A percentile compares a stretch with the other conserved stretches of the same genome.
Conservation (phyloP, 1,139 yeast genomes). For the Scheffersomyces parashehatae region DNA sequence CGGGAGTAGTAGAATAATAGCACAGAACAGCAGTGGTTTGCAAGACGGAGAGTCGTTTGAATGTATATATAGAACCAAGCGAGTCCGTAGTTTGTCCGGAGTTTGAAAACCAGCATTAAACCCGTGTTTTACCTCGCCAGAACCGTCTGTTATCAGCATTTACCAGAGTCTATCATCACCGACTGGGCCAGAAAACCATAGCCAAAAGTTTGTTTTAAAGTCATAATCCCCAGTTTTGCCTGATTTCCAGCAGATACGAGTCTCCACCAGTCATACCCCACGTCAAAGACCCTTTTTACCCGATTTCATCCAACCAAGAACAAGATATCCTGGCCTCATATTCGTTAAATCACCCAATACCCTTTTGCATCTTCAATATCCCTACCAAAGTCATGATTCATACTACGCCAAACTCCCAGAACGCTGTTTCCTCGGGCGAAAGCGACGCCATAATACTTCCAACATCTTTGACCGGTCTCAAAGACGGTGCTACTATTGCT, state of each 20-base stretch:
- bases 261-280: neutral
- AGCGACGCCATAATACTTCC: neutral
- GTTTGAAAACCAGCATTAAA: too few species aligned
- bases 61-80: too few species aligned
- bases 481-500: neutral
- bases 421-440: neutral
- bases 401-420: neutral
- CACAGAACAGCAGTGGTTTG: too few species aligned
- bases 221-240: neutral
- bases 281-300: neutral
- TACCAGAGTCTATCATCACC: too few species aligned
- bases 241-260: neutral
- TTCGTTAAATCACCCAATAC: too few species aligned
- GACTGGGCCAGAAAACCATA: too few species aligned
- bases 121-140: too few species aligned
- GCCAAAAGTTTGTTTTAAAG: neutral
- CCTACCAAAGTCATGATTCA: neutral
- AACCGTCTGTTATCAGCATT: too few species aligned
- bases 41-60: too few species aligned
- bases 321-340: too few species aligned
- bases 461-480: neutral
- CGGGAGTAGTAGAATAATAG: too few species aligned
- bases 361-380: neutral
- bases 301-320: neutral
- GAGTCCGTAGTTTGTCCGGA: too few species aligned